Evolutionary conservation across 2,329 filamentous ascomycete species (phyloP), one percentile per base, ranked within the genome.

Genomic region (Westerdykella sp.): DNA sequence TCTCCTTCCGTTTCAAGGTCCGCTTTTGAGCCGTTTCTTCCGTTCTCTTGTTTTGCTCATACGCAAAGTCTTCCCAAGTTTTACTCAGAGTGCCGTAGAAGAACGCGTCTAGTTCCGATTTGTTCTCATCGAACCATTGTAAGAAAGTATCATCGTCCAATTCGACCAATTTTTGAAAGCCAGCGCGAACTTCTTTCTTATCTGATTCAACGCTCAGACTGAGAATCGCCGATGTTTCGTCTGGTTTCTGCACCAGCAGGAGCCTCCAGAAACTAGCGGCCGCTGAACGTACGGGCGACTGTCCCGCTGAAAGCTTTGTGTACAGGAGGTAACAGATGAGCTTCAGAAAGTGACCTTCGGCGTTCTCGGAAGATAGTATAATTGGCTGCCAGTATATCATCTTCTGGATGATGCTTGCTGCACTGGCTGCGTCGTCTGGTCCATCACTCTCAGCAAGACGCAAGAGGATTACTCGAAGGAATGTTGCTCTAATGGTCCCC

Each of bases 341-440:
- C 50, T 84, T 85, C 57, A 96, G 78, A 58, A 87, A 86, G 9
- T 87, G 83, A n/a, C 86, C 80, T 36, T 95, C 88, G 6, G 79
- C 75, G 3, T 86, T 84, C 13, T 93, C 80, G 4, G 84, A 81
- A 2, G 83, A 83, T 13, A 98, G 73, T 13, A 98, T 81, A 14
- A 95, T 86, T 15, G 87, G 89, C 63, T 97, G 93, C 93, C 93
- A 98, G 65, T 96, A 97, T 0, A 87, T 81, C 56, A 98, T 80
- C 60, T 89, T 91, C 46, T 87, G 78, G 66, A 98, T 79, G 45
- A 94, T 88, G 1, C 77, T 72, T 21, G 84, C 76, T 0, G 82
- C 80, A 38, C 87, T 82, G 6, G 69, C 63, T 44, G 84, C 78
- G 2, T 76, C 74, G 41, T 80, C 73, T 1, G 76, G 68, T 28